Evolutionary conservation across 148 eudicot genomes (phyloP), one percentile per base, ranked within the genome.

Genomic region (Chenopodium formosanum): DNA sequence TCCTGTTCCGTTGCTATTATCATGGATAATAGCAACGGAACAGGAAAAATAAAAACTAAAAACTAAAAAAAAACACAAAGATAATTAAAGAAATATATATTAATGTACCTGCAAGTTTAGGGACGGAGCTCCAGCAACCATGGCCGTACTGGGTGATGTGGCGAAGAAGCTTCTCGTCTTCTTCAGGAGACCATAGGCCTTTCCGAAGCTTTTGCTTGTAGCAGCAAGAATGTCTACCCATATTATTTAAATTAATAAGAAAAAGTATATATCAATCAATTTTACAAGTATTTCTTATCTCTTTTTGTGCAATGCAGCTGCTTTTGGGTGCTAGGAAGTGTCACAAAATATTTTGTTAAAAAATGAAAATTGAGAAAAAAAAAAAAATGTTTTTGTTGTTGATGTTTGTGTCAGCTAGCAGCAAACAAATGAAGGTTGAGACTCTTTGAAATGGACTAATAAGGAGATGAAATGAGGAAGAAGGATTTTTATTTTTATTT

Each of bases 121-220:
- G 98, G 47, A 95, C 98, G 78, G 98, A 95, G 85, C 97, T 93
- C 98, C 98, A 95, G 74, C 98, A 93, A 31, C 98, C 98, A 91
- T 95, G 97, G 50, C 98, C 98, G 72, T 82, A 85, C 70, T 88
- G 91, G 25, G 94, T 93, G 52, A 95, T 93, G 80, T 95, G 97
- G 72, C 88, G 89, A 7, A 95, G 86, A 70, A 95, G 98, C 48
- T 93, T 95, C 79, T 93, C 98, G 90, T 95, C 98, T 92, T 95
- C 98, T 70, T 95, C 98, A 25, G 98, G 98, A 70, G 98, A 95
- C 98, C 98, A 95, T 1, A 95, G 91, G 9, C 98, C 98, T 88
- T 95, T 95, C 77, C 98, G 91, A 19, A 95, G 88, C 88, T 95
- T 95, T 86, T 95, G 98, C 83, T 95, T 95, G 80, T 88, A 92